phyloP scores from a whole-genome alignment of 2,329 filamentous ascomycete species.

The Microdochium nivale region DNA sequence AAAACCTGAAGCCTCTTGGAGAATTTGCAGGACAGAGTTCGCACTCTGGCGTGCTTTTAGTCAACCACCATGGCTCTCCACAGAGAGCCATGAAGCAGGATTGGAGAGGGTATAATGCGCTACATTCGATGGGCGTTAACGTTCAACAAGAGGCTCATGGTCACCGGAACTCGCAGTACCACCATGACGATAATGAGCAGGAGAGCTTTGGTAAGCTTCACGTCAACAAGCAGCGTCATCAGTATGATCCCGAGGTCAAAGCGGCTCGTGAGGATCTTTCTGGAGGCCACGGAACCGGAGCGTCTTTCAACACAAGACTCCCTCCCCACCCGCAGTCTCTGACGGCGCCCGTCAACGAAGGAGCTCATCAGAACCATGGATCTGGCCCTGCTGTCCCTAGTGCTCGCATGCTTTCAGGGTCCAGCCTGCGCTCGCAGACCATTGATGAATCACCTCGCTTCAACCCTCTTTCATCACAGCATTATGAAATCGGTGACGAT shows the following conservation, averaged over 20 bases:
- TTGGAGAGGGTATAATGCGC: too few species aligned
- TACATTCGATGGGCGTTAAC: not conserved
- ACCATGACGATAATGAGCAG: not conserved
- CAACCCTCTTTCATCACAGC: too few species aligned
- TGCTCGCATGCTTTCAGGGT: too few species aligned
- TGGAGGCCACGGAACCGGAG: not conserved
- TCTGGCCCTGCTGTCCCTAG: too few species aligned
- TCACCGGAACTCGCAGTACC: not conserved
- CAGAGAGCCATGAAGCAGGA: not conserved
- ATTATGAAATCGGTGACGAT: too few species aligned
- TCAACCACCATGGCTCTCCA: not conserved
- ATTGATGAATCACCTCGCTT: too few species aligned
- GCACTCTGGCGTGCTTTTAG: not conserved
- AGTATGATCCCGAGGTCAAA: not conserved
- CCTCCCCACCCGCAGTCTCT: too few species aligned
- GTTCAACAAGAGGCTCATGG: not conserved
- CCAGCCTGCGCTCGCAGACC: too few species aligned
- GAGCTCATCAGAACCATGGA: too few species aligned
- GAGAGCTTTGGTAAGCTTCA: not conserved
- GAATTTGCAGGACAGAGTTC: not conserved
- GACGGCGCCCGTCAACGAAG: too few species aligned
- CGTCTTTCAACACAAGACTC: not conserved
- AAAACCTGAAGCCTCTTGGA: not conserved
- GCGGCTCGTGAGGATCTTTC: not conserved
- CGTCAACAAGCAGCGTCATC: not conserved